Percentiles rank a stretch among this genome's conserved stretches.
Evolutionary conservation across 495 filamentous ascomycete genomes (phyloP).

Genomic region (Usnea hakonensis): DNA sequence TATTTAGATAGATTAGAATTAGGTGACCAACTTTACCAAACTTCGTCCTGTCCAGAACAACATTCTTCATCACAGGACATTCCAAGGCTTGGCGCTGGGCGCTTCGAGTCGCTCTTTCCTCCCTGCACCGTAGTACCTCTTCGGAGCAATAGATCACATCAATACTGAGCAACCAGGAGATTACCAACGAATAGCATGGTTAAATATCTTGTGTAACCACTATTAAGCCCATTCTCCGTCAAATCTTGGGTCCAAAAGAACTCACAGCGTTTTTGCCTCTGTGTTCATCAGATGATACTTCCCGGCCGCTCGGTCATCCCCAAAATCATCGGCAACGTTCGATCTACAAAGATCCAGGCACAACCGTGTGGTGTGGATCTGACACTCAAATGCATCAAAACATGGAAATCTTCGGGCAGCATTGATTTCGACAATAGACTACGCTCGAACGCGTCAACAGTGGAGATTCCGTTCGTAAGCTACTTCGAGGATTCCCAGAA

Average conservation of each 20-base stretch:
- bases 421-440: slow-evolving; percentile 39
- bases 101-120: no score
- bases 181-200: no score
- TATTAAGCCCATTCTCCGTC: no score
- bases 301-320: background rate
- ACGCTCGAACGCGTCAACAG: slow-evolving; percentile 29
- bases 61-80: no score
- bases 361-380: background rate
- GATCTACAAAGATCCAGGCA: background rate
- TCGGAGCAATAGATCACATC: no score
- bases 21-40: no score
- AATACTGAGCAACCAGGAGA: no score
- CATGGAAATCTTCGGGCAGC: slow-evolving; percentile 34
- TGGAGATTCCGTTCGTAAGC: slow-evolving; percentile 22
- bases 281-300: slow-evolving; percentile 1
- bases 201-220: no score
- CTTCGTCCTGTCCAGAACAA: no score
- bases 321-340: background rate
- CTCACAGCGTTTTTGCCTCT: background rate
- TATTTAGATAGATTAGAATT: no score
- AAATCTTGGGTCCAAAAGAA: background rate
- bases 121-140: no score
- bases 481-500: background rate
- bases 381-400: background rate
- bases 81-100: no score